A percentile compares a stretch with the other conserved stretches of the same genome.
phyloP scores from a whole-genome alignment of 192 early-diverging fungal species.

The Chytriomyces confervae region DNA sequence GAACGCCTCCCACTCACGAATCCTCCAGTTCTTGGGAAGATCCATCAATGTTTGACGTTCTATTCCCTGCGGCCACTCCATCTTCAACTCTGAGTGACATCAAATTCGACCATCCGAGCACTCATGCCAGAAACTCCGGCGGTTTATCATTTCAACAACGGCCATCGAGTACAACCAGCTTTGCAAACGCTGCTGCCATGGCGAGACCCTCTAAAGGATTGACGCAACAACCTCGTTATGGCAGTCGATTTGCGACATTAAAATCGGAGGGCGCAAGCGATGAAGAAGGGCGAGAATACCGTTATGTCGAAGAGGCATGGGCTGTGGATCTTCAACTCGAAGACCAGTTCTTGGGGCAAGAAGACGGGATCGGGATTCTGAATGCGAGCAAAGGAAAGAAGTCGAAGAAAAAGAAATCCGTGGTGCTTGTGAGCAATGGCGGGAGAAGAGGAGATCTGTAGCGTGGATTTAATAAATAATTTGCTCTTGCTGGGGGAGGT shows the following conservation, averaged over 20 bases:
- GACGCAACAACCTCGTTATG: neutral
- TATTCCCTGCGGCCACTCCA: slow-evolving; percentile 24
- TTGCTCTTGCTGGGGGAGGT: slow-evolving; percentile 58
- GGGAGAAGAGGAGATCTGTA: slow-evolving; percentile 27
- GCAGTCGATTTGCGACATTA: slow-evolving; percentile 15
- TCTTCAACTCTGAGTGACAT: neutral
- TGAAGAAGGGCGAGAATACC: slow-evolving; percentile 4
- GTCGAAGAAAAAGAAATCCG: slow-evolving; percentile 36
- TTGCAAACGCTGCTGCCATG: slow-evolving; percentile 1
- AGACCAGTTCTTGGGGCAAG: slow-evolving; percentile 21
- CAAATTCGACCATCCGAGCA: neutral
- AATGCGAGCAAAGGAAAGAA: slow-evolving; percentile 24
- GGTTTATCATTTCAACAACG: neutral
- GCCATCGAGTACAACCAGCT: neutral
- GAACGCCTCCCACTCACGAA: neutral
- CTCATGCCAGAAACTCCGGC: neutral
- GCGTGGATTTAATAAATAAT: neutral
- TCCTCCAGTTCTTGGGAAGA: slow-evolving; percentile 29
- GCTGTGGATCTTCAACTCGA: slow-evolving; percentile 43
- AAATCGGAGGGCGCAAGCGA: slow-evolving; percentile 7
- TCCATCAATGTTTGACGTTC: slow-evolving; percentile 18
- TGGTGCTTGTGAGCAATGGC: slow-evolving; percentile 41
- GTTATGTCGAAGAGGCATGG: slow-evolving; percentile 41
- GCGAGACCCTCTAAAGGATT: neutral
- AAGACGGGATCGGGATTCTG: neutral